Percentiles rank a stretch among this genome's conserved stretches.
phyloP scores from a whole-genome alignment of 2,329 filamentous ascomycete species.

The Xylariales sp. region DNA sequence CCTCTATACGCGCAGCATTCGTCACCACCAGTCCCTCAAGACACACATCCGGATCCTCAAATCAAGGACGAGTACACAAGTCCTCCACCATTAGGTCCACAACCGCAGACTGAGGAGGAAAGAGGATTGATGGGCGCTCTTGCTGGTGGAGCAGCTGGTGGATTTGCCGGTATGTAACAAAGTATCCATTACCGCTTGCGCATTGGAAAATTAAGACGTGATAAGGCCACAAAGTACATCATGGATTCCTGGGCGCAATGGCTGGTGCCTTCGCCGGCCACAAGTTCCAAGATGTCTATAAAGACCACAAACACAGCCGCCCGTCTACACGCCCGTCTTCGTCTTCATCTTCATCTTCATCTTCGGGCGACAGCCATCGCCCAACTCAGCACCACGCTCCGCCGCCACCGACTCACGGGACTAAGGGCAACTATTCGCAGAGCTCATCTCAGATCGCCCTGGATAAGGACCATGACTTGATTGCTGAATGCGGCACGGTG shows the following conservation, averaged over 20 bases:
- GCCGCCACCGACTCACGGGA: neutral
- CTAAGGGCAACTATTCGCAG: slow-evolving; percentile 13
- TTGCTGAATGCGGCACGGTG: slow-evolving; percentile 14
- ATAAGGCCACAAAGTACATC: slow-evolving; percentile 4
- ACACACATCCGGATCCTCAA: neutral
- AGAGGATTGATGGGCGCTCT: slow-evolving; percentile 7
- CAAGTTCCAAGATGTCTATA: slow-evolving; percentile 7
- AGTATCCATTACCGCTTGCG: neutral
- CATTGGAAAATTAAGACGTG: neutral
- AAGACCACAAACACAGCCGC: slow-evolving; percentile 3
- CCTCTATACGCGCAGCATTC: slow-evolving; percentile 3
- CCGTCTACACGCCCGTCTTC: slow-evolving; percentile 3
- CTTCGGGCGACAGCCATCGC: neutral
- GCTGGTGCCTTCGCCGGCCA: slow-evolving; percentile 8
- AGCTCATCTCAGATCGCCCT: slow-evolving; percentile 11
- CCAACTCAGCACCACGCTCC: neutral
- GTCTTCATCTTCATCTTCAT: slow-evolving; percentile 2
- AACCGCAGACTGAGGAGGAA: neutral
- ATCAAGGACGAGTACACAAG: slow-evolving; percentile 3
- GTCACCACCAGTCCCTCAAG: neutral
- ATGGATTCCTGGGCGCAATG: slow-evolving; percentile 7
- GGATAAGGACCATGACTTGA: slow-evolving; percentile 14
- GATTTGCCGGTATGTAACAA: neutral
- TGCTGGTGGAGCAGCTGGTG: slow-evolving; percentile 5
- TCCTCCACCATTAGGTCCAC: neutral